Evolutionary conservation across 768 basidiomycete genomes (phyloP), one percentile per base, ranked within the genome.

Genomic region (Imleria badia): DNA sequence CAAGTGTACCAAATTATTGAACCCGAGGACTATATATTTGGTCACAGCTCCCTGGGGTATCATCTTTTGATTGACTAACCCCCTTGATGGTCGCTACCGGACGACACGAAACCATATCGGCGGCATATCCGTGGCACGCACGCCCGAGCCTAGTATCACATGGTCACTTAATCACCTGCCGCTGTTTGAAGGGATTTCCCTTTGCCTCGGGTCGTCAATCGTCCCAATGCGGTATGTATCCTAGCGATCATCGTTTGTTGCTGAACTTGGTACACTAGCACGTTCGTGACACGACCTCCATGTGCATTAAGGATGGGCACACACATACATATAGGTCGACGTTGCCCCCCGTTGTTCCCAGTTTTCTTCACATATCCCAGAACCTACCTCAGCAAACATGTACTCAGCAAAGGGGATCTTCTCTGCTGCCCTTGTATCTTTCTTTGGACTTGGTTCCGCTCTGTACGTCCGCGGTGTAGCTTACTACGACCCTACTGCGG

Each of bases 401-500:
- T 34, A 22, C 20, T 14, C 39, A 14, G 6, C n/a, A 1, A 22
- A 19, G 31, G 9, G n/a, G 12, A 22, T 36, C 33, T 38, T 53
- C 23, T 9, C 22, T 14, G 39, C 8, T n/a, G 17, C 35, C 4
- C 9, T 63, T 9, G 3, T n/a, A 9, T 43, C 48, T 41, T 35
- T 51, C 45, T 43, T 54, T 12, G 43, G 40, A 46, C 29, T 60
- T 14, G 20, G 45, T 26, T 50, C 31, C 7, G 36, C 54, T 22
- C 34, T 54, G 30, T 20, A 51, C 10, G n/a, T 45, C 9, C 40
- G 53, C 6, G 50, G 45, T 3, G 64, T 66, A 6, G 72, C 63
- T 26, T 80, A 72, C 63, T 68, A 71, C 39, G 41, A 71, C 41
- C 78, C 78, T 3, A 55, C 63, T 3, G n/a, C 17, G 1, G 59